Evolutionary conservation across 2,329 filamentous ascomycete species (phyloP), one percentile per base, ranked within the genome.

Genomic region (Davidsoniella neocaledoniae): DNA sequence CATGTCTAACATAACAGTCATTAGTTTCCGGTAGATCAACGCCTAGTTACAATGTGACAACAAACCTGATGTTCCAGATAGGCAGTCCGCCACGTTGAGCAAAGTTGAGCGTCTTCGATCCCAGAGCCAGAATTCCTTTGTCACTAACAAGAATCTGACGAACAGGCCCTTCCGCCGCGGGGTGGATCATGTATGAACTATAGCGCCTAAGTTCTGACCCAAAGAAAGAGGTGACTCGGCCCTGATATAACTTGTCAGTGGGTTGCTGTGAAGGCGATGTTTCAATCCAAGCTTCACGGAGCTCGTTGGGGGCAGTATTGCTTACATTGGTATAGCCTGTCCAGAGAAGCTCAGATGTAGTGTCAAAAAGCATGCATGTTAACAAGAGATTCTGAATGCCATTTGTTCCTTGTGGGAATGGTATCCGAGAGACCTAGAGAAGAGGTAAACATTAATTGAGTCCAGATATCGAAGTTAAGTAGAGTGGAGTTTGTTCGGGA

Each of bases 101-200:
- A 72, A 95, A 86, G 65, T 98, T 91, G 10, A 96, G 73, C 62
- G 87, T 86, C 55, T 79, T 80, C 36, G 81, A 72, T 3, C 88
- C 86, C 46, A 98, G 66, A n/a, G 81, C 83, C 48, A 98, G 76
- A 40, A 98, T 77, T 17, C 93, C 91, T 61, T 83, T 86, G 55
- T 95, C 86, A 61, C 90, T 90, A 62, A 95, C 84, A 26, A 96
- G 72, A 42, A 98, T 77, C 61, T 96, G 90, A 55, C 84, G 83
- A 39, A 98, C 82, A 2, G 80, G 70, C 21, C 87, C 86, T 63
- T 94, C 85, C 55, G 76, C 65, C 4, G 74, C 69, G 1, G 73
- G 69, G 63, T 94, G 87, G 40, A 82, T 85, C 61, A 82, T 81
- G 64, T 91, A 90, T 37, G 90, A 93, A 4, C 88, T 94, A 64